Percentiles rank a stretch among this genome's conserved stretches.
Evolutionary conservation across 2,329 filamentous ascomycete species (phyloP).

Genomic region (Nemania abortiva): DNA sequence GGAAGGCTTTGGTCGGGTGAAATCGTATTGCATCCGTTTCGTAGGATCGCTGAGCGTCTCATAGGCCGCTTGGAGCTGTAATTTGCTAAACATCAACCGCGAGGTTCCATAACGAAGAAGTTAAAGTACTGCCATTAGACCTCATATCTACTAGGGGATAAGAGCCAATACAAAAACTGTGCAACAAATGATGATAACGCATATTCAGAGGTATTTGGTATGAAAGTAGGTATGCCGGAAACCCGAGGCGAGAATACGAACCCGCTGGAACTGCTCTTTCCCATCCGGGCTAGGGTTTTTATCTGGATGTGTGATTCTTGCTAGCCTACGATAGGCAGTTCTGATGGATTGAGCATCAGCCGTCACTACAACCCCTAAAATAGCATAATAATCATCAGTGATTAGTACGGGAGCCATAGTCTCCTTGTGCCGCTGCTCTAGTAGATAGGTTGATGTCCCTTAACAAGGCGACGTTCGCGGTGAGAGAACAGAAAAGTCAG

Average conservation of each 20-base stretch:
- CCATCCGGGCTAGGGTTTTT: slow-evolving; percentile 5
- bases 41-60: slow-evolving; percentile 24
- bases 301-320: slow-evolving; percentile 1
- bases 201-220: background rate
- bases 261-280: slow-evolving; percentile 8
- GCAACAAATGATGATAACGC: background rate
- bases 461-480: background rate
- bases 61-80: slow-evolving; percentile 19
- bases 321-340: slow-evolving; percentile 8
- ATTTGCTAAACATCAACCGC: background rate
- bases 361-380: background rate
- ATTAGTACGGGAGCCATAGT: slow-evolving; percentile 5
- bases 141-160: background rate
- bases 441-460: background rate
- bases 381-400: background rate
- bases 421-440: background rate
- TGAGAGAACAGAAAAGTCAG: background rate
- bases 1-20: background rate
- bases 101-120: background rate
- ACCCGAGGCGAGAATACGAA: background rate
- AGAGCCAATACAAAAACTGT: background rate
- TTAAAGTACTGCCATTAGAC: background rate
- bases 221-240: background rate
- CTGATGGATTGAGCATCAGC: background rate
- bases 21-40: background rate